Evolutionary conservation across 2,329 filamentous ascomycete species (phyloP).

Genomic region (Fusarium pilosicola): DNA sequence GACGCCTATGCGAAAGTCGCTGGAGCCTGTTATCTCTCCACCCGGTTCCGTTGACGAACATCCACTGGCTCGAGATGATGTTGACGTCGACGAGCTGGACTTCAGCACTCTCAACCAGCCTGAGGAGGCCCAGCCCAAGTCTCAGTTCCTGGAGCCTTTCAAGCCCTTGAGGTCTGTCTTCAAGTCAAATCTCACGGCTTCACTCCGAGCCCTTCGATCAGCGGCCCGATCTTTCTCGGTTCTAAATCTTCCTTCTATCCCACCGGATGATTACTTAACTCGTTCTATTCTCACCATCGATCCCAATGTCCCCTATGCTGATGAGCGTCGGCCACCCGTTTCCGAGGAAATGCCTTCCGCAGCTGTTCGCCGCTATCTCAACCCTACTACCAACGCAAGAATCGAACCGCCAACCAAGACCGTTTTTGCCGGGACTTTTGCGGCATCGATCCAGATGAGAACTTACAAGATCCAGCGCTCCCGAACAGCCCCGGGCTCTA

Average conservation of each 20-base stretch:
- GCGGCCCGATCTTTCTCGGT: constrained; percentile 71
- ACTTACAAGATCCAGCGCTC: constrained; percentile 71
- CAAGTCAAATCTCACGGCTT: constrained; percentile 76
- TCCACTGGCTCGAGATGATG: constrained; percentile 54
- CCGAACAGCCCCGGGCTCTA: constrained; percentile 50
- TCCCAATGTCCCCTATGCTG: constrained; percentile 72
- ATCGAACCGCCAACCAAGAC: constrained; percentile 46
- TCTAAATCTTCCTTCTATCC: constrained; percentile 71
- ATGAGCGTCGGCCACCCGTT: constrained; percentile 71
- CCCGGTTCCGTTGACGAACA: constrained; percentile 62
- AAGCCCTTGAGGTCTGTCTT: constrained; percentile 67
- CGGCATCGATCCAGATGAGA: constrained; percentile 77
- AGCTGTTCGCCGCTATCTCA: constrained; percentile 73
- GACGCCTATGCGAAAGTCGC: constrained; percentile 57
- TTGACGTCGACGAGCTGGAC: constrained; percentile 55
- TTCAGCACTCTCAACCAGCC: constrained; percentile 58
- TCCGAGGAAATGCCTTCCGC: constrained; percentile 73
- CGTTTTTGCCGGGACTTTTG: constrained; percentile 57
- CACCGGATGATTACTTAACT: constrained; percentile 73
- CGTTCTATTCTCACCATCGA: constrained; percentile 75
- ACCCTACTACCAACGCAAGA: constrained; percentile 63
- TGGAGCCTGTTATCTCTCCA: constrained; percentile 67
- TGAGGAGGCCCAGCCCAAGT: constrained; percentile 49
- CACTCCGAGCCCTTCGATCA: constrained; percentile 70
- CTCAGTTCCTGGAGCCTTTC: constrained; percentile 52